phyloP scores from a whole-genome alignment of 768 basidiomycete genomes.

The Amanita polypyramis region DNA sequence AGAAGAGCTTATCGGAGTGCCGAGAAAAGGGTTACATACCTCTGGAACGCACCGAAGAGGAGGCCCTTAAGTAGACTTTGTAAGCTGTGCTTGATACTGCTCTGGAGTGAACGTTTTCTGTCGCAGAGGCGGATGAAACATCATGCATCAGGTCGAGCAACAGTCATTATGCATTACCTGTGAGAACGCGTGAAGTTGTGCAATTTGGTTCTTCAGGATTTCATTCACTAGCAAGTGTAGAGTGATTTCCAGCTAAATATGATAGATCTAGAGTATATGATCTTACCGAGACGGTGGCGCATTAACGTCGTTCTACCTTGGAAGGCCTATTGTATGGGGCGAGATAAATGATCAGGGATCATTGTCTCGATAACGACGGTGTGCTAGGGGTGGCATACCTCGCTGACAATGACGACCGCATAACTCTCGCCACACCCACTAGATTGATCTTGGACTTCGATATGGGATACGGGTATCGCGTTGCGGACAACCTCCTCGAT shows the following conservation, averaged over 20 bases:
- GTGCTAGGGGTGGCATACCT: constrained; percentile 30
- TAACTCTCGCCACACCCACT: constrained; percentile 79
- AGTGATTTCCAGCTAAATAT: neutral
- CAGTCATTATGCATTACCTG: constrained; percentile 39
- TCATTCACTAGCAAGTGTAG: constrained; percentile 52
- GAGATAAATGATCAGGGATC: too few species aligned
- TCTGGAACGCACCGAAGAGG: too few species aligned
- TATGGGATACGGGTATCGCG: constrained; percentile 52
- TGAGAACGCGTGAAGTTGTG: constrained; percentile 81
- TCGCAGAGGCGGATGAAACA: neutral
- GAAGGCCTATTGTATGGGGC: constrained; percentile 38
- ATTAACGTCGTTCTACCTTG: constrained; percentile 76
- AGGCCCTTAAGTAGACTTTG: constrained; percentile 15
- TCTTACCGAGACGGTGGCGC: constrained; percentile 59
- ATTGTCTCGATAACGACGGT: neutral
- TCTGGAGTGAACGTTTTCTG: constrained; percentile 69
- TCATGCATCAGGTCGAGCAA: neutral
- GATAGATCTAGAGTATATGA: neutral
- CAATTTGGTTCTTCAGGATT: constrained; percentile 59
- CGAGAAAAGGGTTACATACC: too few species aligned
- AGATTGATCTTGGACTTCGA: constrained; percentile 70
- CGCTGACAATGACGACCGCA: constrained; percentile 65
- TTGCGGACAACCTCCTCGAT: constrained; percentile 55
- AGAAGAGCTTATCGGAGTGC: too few species aligned
- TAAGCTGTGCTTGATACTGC: constrained; percentile 45